Conservation (phyloP, 2,329 filamentous ascomycete genomes). For the Talaromyces albobiverticillius region DNA sequence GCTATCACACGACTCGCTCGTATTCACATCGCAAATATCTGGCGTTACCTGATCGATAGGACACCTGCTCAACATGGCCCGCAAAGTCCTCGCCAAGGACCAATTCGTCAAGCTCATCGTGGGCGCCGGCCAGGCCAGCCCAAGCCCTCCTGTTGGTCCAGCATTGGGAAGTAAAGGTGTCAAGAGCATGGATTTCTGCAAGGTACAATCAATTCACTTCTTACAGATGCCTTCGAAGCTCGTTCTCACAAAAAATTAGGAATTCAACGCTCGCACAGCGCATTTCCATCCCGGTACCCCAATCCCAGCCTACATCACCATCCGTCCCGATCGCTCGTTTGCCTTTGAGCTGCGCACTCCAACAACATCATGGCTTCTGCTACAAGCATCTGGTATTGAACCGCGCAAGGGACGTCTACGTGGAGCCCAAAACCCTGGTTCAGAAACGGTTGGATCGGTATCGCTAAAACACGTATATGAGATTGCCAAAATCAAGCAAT, state of each 20-base stretch:
- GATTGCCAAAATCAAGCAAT: slow-evolving; percentile 94
- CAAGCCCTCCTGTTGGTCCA: slow-evolving; percentile 92
- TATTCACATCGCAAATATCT: no score
- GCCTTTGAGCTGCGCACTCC: slow-evolving; percentile 91
- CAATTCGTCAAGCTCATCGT: slow-evolving; percentile 97
- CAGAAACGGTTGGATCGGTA: slow-evolving; percentile 77
- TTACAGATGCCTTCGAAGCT: no score
- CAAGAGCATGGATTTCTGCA: slow-evolving; percentile 99
- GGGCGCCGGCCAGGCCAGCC: slow-evolving; percentile 89
- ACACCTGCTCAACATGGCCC: slow-evolving; percentile 53
- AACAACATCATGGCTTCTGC: slow-evolving; percentile 84
- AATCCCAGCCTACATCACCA: slow-evolving; percentile 83
- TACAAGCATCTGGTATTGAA: slow-evolving; percentile 76
- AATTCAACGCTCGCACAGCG: slow-evolving; percentile 93
- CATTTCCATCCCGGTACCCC: slow-evolving; percentile 80
- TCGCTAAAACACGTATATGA: slow-evolving; percentile 96
- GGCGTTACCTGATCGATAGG: no score
- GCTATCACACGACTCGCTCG: no score
- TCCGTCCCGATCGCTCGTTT: slow-evolving; percentile 91
- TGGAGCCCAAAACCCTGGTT: slow-evolving; percentile 71
- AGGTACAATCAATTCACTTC: slow-evolving; percentile 58
- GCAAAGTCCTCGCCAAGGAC: slow-evolving; percentile 54
- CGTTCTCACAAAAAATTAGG: slow-evolving; percentile 52
- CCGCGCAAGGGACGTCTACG: slow-evolving; percentile 68
- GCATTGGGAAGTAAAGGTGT: slow-evolving; percentile 96